Evolutionary conservation across 495 filamentous ascomycete genomes (phyloP).

Genomic region (Podospora bellae-mahoneyi): DNA sequence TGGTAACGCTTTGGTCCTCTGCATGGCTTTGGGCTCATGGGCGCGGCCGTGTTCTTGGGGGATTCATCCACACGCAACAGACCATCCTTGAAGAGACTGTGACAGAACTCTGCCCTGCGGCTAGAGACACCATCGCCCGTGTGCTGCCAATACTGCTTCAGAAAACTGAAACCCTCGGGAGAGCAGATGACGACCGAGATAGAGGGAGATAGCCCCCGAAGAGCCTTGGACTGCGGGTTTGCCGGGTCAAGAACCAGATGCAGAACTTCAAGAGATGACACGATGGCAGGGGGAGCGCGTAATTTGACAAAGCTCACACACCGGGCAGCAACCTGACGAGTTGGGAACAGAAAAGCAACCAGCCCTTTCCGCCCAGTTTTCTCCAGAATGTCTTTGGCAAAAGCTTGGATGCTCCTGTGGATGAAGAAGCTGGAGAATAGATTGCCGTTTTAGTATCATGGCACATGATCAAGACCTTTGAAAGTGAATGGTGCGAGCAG

Average conservation of each 20-base stretch:
- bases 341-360: constrained; percentile 78
- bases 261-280: constrained; percentile 56
- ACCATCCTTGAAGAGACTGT: constrained; percentile 66
- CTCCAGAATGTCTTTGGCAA: constrained; percentile 64
- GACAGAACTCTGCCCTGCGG: constrained; percentile 85
- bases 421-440: constrained; percentile 73
- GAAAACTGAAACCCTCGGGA: constrained; percentile 57
- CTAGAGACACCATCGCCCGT: constrained; percentile 92
- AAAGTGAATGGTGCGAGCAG: no score
- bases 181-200: constrained; percentile 73
- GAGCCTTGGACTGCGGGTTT: constrained; percentile 46
- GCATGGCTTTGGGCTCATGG: constrained; percentile 42
- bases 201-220: constrained; percentile 39
- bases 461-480: neutral
- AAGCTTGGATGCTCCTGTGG: constrained; percentile 73
- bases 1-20: constrained; percentile 74
- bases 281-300: constrained; percentile 47
- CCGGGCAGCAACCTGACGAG: constrained; percentile 58
- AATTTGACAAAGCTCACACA: constrained; percentile 70
- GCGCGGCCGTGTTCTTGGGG: constrained; percentile 15
- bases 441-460: constrained; percentile 10
- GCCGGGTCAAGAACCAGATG: constrained; percentile 60
- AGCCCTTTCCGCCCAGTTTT: constrained; percentile 60
- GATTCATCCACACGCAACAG: constrained; percentile 55
- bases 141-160: constrained; percentile 96